Evolutionary conservation across 352 stramenopile genomes (phyloP).

Genomic region (Globisporangium paddicum): DNA sequence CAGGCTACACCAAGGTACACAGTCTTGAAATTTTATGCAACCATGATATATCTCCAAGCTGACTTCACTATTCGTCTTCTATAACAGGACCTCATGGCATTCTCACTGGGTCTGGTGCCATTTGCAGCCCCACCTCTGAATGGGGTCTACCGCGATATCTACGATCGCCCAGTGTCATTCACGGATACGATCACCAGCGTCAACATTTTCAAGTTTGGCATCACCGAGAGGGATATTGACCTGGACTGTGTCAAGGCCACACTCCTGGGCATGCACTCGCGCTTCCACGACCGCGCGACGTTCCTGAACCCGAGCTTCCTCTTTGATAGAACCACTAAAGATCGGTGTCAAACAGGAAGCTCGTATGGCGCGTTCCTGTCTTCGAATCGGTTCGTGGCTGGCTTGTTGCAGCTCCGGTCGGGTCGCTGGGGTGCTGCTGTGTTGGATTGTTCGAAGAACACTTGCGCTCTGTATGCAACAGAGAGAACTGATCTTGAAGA

Average conservation of each 20-base stretch:
- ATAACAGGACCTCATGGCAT: not conserved
- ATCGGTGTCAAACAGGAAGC: not conserved
- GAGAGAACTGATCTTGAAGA: not conserved
- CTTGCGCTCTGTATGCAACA: not conserved
- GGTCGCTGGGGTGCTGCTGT: not conserved
- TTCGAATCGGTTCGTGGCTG: not conserved
- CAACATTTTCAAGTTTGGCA: constrained; percentile 1
- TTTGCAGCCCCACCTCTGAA: not conserved
- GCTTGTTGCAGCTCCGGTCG: not conserved
- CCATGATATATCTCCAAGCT: no score
- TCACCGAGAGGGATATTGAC: not conserved
- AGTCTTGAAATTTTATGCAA: no score
- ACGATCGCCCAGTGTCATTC: not conserved
- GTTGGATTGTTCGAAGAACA: not conserved
- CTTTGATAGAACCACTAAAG: not conserved
- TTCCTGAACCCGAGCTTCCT: constrained; percentile 7
- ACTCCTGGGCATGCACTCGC: not conserved
- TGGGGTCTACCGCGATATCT: not conserved
- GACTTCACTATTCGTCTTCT: no score
- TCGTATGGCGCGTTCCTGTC: constrained; percentile 4
- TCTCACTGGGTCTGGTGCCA: not conserved
- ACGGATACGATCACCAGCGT: constrained; percentile 1
- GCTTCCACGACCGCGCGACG: not conserved
- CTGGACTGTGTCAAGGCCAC: constrained; percentile 5
- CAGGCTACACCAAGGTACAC: not conserved